Evolutionary conservation across 768 basidiomycete genomes (phyloP), one percentile per base, ranked within the genome.

Genomic region (Amanita polypyramis): DNA sequence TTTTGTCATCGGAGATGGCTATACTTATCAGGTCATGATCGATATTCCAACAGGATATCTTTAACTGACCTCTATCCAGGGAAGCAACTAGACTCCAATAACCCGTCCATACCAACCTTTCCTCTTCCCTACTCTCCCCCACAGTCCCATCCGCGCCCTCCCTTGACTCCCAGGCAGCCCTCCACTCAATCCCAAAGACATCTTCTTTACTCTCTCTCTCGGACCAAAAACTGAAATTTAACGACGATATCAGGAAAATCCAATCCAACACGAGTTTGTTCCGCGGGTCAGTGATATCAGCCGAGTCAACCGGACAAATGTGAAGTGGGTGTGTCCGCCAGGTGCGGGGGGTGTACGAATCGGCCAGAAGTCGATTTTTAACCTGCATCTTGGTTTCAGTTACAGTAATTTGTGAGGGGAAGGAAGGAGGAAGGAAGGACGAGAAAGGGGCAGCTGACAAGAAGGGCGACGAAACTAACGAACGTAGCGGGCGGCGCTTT

Each of bases 171-270:
- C 88, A 90, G 1, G 79, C 76, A 6, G 70, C 63, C 45, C 77
- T 71, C 89, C 90, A 93, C 55, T 81, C 73, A 2, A 94, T 80
- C 17, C 84, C 87, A 58, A 80, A 95, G 21, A 87, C 72, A 29
- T 75, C 79, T 3, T 67, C 54, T 4, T 54, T 62, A 0, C 78
- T 76, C 52, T 82, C 79, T 35, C 64, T 70, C 58, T 82, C 79
- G 0, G 84, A 90, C 92, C 93, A 94, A 62, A 89, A 95, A 56
- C 76, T 86, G 63, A 89, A 95, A 62, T 91, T 95, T 43, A 90
- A 74, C 12, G 82, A 75, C 2, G 85, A 91, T 35, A 94, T 81
- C 51, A 88, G 75, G 64, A 94, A 93, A 50, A 94, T 82, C 90
- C 90, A 94, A 65, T 92, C 69, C 23, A 93, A 67, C 40, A 73